These are phyloP conservation scores for Lachnellula cervina DNA, from an alignment of 2,329 filamentous ascomycete genomes.

Conservation along the genomic window DNA sequence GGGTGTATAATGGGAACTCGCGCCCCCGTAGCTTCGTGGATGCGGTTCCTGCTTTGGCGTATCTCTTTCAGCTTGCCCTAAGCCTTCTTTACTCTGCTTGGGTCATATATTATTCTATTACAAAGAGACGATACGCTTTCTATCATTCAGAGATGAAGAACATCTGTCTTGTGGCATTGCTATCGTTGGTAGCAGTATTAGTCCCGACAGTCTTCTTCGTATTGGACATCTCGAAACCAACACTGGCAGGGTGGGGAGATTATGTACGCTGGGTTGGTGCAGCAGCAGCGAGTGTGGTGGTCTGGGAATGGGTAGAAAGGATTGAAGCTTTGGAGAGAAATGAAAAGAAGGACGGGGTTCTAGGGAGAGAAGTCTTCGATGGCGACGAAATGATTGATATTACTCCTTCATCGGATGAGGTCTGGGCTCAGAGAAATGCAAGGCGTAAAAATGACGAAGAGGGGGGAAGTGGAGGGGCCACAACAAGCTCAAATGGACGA, in stretches of 20 bases:
- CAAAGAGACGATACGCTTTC: constrained; percentile 66
- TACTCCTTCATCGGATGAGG: constrained; percentile 52
- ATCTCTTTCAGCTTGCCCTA: constrained; percentile 66
- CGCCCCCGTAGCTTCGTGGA: constrained; percentile 76
- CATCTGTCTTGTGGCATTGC: constrained; percentile 60
- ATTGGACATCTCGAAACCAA: constrained; percentile 64
- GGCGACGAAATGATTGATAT: constrained; percentile 69
- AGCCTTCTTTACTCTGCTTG: constrained; percentile 68
- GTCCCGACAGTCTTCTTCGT: constrained; percentile 74
- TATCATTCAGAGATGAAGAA: constrained; percentile 69
- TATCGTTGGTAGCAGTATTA: constrained; percentile 60
- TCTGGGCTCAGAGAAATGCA: constrained; percentile 32
- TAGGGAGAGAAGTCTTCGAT: constrained; percentile 67
- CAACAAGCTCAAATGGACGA: constrained; percentile 22
- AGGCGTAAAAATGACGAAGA: constrained; percentile 27
- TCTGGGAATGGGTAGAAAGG: constrained; percentile 76
- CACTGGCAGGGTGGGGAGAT: constrained; percentile 69
- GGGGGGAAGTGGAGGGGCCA: constrained; percentile 11
- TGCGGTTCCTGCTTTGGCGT: constrained; percentile 76
- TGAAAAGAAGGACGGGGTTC: constrained; percentile 67
- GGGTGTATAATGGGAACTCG: constrained; percentile 54
- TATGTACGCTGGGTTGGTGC: constrained; percentile 75
- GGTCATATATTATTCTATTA: constrained; percentile 69
- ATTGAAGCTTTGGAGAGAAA: constrained; percentile 70
- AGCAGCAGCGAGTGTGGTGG: constrained; percentile 70